phyloP scores from a whole-genome alignment of 2,329 filamentous ascomycete species.

The Ceratocystis alfenasii region DNA sequence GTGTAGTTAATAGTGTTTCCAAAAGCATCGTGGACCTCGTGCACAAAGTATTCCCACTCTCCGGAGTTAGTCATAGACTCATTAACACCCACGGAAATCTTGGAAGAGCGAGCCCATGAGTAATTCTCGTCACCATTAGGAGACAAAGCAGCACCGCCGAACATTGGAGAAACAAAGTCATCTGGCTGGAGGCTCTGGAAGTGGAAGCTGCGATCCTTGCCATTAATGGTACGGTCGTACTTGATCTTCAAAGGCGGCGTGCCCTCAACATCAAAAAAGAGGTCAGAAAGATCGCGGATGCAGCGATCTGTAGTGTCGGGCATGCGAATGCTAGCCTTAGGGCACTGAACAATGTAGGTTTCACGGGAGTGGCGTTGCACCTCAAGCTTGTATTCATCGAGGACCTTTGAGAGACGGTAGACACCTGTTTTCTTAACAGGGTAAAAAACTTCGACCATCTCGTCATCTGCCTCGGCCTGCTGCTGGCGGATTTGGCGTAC shows the following conservation, averaged over 20 bases:
- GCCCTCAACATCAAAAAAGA: conserved; percentile 71
- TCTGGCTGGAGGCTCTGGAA: conserved; percentile 92
- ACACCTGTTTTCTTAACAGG: conserved; percentile 74
- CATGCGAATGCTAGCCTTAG: conserved; percentile 60
- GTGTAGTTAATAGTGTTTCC: conserved; percentile 75
- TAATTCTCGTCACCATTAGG: conserved; percentile 48
- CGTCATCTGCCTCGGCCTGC: conserved; percentile 47
- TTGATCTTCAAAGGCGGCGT: conserved; percentile 85
- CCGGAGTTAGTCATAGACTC: conserved; percentile 74
- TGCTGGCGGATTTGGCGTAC: conserved; percentile 56
- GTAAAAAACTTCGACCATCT: conserved; percentile 58
- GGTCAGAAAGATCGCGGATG: conserved; percentile 73
- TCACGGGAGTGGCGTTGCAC: conserved; percentile 66
- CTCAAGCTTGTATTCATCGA: conserved; percentile 90
- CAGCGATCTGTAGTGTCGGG: conserved; percentile 57
- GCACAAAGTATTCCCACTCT: conserved; percentile 78
- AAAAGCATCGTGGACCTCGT: conserved; percentile 82
- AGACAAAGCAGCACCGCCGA: conserved; percentile 49
- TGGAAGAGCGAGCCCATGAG: conserved; percentile 68
- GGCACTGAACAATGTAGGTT: conserved; percentile 76
- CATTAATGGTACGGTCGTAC: conserved; percentile 80
- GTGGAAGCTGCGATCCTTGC: conserved; percentile 69
- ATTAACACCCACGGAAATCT: conserved; percentile 70
- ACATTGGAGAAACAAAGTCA: conserved; percentile 64
- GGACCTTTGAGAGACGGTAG: conserved; percentile 71